Evolutionary conservation across 129 eudicot species (phyloP).

Genomic region (Centella asiatica): DNA sequence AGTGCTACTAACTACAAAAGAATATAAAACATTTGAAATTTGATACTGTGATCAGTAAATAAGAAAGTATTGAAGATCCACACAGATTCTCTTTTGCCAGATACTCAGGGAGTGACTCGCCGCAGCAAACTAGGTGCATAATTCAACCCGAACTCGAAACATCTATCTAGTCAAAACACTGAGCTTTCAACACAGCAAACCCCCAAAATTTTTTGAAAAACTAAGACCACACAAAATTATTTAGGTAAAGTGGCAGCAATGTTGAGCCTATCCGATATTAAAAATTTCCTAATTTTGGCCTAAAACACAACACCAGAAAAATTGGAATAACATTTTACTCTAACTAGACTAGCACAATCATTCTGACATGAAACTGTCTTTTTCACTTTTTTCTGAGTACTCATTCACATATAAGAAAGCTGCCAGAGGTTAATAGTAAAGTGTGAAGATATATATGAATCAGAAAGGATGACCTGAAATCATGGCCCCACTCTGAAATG

Average conservation of each 20-base stretch:
- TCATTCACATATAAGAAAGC: no score
- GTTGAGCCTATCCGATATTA: not conserved
- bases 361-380: no score
- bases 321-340: no score
- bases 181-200: not conserved
- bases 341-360: no score
- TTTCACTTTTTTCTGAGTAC: no score
- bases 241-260: not conserved
- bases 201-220: no score
- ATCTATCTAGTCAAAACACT: not conserved
- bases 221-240: no score
- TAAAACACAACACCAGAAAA: not conserved
- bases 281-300: not conserved
- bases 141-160: not conserved
- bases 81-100: not conserved
- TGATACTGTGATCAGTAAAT: no score
- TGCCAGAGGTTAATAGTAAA: no score
- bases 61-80: not conserved
- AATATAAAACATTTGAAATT: not conserved
- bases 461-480: constrained; percentile 59
- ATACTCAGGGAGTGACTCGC: no score
- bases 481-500: constrained; percentile 98
- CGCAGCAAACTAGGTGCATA: no score
- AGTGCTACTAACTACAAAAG: no score
- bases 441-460: not conserved